Evolutionary conservation across 345 rosid genomes (phyloP).

Genomic region (Brassica cretica): DNA sequence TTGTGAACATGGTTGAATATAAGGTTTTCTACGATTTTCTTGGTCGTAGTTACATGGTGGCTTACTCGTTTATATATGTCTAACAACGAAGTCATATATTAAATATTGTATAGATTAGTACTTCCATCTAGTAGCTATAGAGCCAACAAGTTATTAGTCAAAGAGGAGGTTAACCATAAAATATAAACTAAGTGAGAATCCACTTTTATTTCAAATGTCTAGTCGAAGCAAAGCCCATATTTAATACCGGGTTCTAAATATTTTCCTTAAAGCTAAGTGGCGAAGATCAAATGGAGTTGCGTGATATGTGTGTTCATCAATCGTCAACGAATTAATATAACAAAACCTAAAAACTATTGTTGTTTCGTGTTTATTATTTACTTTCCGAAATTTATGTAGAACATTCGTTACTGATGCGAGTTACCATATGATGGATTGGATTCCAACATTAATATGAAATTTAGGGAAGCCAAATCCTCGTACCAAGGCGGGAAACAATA

Average conservation of each 20-base stretch:
- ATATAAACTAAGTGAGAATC: not conserved
- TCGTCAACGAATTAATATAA: not conserved
- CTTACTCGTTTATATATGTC: conserved; percentile 11
- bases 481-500: conserved; percentile 16
- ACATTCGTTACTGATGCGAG: not conserved
- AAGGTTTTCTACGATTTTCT: conserved; percentile 13
- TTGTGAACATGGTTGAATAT: conserved; percentile 15
- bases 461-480: conserved; percentile 21
- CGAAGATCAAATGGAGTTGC: not conserved
- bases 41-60: conserved; percentile 12
- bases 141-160: conserved; percentile 19
- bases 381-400: not conserved
- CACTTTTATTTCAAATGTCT: conserved; percentile 1
- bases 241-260: not conserved
- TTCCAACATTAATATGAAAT: not conserved
- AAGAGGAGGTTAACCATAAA: conserved; percentile 1
- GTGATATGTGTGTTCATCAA: not conserved
- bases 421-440: not conserved
- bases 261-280: not conserved
- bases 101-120: not conserved
- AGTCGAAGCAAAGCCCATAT: not conserved
- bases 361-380: not conserved
- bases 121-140: conserved; percentile 13
- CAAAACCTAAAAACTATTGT: not conserved
- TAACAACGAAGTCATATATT: conserved; percentile 25